Evolutionary conservation across 768 basidiomycete species (phyloP).

Genomic region (Phlebiopsis gigantea): DNA sequence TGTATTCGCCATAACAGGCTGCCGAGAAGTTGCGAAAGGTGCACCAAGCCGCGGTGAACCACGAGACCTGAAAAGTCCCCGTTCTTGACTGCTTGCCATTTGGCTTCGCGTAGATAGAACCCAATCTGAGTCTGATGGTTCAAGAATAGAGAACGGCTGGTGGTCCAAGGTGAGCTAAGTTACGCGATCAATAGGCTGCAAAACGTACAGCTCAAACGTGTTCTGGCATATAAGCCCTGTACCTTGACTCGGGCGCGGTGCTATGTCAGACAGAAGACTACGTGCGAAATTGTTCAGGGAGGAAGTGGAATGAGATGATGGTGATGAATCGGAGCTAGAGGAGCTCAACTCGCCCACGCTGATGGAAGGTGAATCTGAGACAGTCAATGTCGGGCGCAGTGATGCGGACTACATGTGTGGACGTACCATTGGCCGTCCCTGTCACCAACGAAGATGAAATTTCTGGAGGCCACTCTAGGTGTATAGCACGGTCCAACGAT

Average conservation of each 20-base stretch:
- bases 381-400: background rate
- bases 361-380: background rate
- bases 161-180: background rate
- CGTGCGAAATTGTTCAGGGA: background rate
- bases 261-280: background rate
- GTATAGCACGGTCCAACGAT: background rate
- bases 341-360: background rate
- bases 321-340: background rate
- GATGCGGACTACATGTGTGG: background rate
- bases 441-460: background rate
- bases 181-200: background rate
- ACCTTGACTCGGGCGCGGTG: background rate
- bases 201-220: slow-evolving; percentile 14
- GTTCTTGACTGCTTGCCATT: slow-evolving; percentile 19
- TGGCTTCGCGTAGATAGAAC: slow-evolving; percentile 15
- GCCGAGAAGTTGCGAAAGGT: slow-evolving; percentile 21
- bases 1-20: slow-evolving; percentile 21
- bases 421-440: background rate
- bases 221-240: background rate
- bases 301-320: background rate
- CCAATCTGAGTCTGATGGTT: slow-evolving; percentile 20
- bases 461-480: background rate
- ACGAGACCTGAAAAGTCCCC: slow-evolving; percentile 19
- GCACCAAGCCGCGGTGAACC: slow-evolving; percentile 21
- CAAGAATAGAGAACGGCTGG: slow-evolving; percentile 21